A percentile compares a stretch with the other conserved stretches of the same genome.
Evolutionary conservation across 257 asterid species (phyloP).

Genomic region (Solanum bukasovii): DNA sequence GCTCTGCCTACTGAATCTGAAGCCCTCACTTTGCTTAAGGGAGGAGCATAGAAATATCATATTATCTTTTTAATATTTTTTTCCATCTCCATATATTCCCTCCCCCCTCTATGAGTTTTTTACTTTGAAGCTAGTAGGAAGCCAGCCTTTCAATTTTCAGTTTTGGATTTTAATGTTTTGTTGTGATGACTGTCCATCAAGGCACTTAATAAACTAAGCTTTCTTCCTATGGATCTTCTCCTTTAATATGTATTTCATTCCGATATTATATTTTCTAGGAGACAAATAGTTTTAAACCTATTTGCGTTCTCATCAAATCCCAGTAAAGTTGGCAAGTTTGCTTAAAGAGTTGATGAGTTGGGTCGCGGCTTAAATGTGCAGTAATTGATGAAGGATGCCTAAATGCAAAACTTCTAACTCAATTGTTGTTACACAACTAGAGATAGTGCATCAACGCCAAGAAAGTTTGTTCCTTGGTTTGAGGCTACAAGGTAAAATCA

Average conservation of each 20-base stretch:
- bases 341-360: neutral
- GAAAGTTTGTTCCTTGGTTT: neutral
- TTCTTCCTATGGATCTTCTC: neutral
- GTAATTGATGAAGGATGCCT: neutral
- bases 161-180: neutral
- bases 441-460: neutral
- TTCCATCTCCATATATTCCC: neutral
- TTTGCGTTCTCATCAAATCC: neutral
- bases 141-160: neutral
- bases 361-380: neutral
- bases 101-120: neutral
- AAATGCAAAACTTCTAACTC: no score
- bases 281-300: no score
- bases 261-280: no score
- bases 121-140: neutral
- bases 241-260: neutral
- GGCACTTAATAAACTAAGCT: neutral
- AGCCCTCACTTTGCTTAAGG: constrained; percentile 27
- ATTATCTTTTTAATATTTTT: neutral
- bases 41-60: neutral
- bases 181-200: neutral
- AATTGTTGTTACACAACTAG: neutral
- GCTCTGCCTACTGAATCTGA: constrained; percentile 71
- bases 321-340: neutral
- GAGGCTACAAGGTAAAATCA: neutral